These are phyloP conservation scores for Didymella pinodella DNA, from an alignment of 2,329 filamentous ascomycete species.

Conservation along the genomic window DNA sequence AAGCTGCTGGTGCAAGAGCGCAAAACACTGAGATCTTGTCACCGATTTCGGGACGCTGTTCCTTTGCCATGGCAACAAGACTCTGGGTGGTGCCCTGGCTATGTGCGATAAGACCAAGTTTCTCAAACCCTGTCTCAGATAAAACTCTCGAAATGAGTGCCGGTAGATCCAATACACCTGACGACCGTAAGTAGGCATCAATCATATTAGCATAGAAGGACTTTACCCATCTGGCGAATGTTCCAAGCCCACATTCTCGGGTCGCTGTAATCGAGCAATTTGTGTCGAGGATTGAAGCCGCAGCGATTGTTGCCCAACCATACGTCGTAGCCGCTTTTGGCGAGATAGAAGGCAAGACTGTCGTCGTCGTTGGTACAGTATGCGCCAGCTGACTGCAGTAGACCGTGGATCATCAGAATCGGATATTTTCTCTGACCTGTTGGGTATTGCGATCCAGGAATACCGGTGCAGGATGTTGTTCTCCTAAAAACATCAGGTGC, in stretches of 20 bases:
- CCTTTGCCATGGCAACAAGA: slow-evolving; percentile 85
- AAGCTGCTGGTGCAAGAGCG: slow-evolving; percentile 86
- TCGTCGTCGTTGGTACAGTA: slow-evolving; percentile 92
- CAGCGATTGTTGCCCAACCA: slow-evolving; percentile 96
- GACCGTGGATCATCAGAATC: slow-evolving; percentile 84
- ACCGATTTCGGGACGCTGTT: slow-evolving; percentile 85
- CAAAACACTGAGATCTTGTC: slow-evolving; percentile 88
- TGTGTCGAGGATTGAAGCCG: slow-evolving; percentile 81
- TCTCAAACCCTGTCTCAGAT: slow-evolving; percentile 80
- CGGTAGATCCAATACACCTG: slow-evolving; percentile 76
- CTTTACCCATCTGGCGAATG: slow-evolving; percentile 82
- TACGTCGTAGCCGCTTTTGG: slow-evolving; percentile 91
- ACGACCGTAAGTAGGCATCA: too few species aligned
- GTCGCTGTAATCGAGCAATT: slow-evolving; percentile 73
- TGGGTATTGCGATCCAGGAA: slow-evolving; percentile 38
- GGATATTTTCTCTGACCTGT: slow-evolving; percentile 72
- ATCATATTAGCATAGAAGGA: too few species aligned
- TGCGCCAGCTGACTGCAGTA: slow-evolving; percentile 86
- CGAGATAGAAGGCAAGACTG: slow-evolving; percentile 88
- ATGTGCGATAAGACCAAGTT: slow-evolving; percentile 84
- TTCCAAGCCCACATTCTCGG: slow-evolving; percentile 98
- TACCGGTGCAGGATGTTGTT: slow-evolving; percentile 32
- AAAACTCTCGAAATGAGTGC: slow-evolving; percentile 82
- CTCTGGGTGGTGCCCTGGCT: slow-evolving; percentile 92
- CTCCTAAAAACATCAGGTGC: slow-evolving; percentile 69